Base-by-base conservation (phyloP, 305 asterid species). In the Salvia sclarea region DNA sequence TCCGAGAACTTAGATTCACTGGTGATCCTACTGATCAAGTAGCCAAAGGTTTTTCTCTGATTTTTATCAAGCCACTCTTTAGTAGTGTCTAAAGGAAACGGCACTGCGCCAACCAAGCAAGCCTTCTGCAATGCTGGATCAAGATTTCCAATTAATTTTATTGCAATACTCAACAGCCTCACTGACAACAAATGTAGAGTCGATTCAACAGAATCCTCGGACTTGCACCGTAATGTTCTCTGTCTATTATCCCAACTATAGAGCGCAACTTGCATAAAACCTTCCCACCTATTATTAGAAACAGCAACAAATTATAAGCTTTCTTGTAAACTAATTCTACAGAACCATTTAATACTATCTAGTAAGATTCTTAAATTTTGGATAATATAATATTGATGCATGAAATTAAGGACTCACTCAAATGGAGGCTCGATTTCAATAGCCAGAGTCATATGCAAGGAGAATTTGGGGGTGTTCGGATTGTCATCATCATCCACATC, bases 401-500 rank as follows among this genome's bases (percentile, higher is more conserved):
- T 43, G 31, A 49, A 52, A 49, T 16, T 37, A 61, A 45, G 4
- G 50, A 81, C 96, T 83, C 82, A 86, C 96, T 85, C 92, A 69
- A 88, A 88, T 48, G 96, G 95, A 74, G 88, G 92, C 75, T 88
- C 97, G 28, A 88, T 83, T 76, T 91, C 97, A 77, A 91, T 72
- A 47, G 95, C 89, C 63, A 91, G 84, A 48, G 97, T 91, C 82
- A 91, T 73, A 84, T 91, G 96, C 47, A 88, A 73, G 74, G 97
- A 91, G 77, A 86, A 82, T 73, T 78, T 66, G 12, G 48, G 25
- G 4, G 56, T 64, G 45, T 73, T 68, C 41, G 56, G 68, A 64
- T 66, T 62, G 11, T 43, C 68, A 66, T 75, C 72, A 48, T 58
- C 80, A 68, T 76, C 85, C 33, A 45, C 73, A 37, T 40, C 68